These are phyloP conservation scores for Akanthomyces lecanii DNA, from an alignment of 2,329 filamentous ascomycete genomes.

Conservation along the genomic window DNA sequence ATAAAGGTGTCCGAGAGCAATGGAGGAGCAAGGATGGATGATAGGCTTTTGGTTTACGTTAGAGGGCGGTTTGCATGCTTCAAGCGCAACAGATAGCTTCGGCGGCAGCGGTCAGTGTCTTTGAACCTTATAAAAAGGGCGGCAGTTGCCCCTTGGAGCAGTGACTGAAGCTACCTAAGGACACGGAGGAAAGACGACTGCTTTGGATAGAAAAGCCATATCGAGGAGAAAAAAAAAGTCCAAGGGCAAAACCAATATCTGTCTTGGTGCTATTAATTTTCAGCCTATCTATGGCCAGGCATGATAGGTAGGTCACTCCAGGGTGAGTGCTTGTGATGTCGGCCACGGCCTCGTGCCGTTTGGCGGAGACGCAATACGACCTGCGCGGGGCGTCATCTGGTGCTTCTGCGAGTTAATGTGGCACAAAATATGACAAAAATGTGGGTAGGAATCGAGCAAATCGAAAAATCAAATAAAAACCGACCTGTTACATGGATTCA, in stretches of 20 bases:
- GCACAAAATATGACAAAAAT: neutral
- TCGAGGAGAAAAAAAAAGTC: neutral
- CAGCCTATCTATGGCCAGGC: neutral
- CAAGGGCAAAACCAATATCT: neutral
- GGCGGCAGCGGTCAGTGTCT: neutral
- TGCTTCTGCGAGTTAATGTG: neutral
- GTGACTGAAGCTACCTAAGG: neutral
- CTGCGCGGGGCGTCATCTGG: slow-evolving; percentile 1
- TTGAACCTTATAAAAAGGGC: slow-evolving; percentile 9
- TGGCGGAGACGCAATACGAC: slow-evolving; percentile 13
- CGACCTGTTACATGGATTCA: neutral
- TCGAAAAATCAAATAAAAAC: neutral
- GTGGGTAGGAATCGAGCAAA: neutral
- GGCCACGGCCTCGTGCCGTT: slow-evolving; percentile 7
- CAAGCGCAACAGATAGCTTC: neutral
- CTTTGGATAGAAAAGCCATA: neutral
- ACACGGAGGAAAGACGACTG: neutral
- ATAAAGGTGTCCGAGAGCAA: neutral
- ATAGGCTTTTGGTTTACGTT: neutral
- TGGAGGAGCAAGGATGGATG: neutral
- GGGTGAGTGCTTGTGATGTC: slow-evolving; percentile 4
- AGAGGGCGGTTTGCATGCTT: neutral
- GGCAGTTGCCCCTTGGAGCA: slow-evolving; percentile 3
- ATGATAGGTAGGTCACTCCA: neutral
- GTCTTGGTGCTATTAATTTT: neutral